Percentiles rank a stretch among this genome's conserved stretches.
Conservation (phyloP, 2,329 filamentous ascomycete species). For the Talaromyces rugulosus region DNA sequence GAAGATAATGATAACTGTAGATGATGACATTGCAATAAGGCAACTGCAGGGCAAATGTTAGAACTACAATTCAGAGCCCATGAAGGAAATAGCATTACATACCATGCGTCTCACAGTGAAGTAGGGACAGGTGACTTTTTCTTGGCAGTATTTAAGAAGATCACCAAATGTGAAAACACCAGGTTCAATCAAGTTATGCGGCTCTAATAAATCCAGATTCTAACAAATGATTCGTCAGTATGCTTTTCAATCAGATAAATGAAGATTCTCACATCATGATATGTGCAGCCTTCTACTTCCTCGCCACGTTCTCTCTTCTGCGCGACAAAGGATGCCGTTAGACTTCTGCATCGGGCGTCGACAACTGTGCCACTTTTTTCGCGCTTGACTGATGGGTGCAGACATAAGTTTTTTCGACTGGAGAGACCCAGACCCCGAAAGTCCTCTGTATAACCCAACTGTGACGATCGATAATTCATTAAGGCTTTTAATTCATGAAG, state of each 20-base stretch:
- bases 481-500: slow-evolving; percentile 83
- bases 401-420: slow-evolving; percentile 93
- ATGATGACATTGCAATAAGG: slow-evolving; percentile 99
- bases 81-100: slow-evolving; percentile 20
- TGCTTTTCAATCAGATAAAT: neutral
- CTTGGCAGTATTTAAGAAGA: slow-evolving; percentile 70
- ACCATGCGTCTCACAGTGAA: slow-evolving; percentile 95
- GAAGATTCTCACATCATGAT: slow-evolving; percentile 69
- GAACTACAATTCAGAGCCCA: neutral
- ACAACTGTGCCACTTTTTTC: slow-evolving; percentile 95
- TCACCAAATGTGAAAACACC: slow-evolving; percentile 95
- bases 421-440: slow-evolving; percentile 89
- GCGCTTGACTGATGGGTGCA: slow-evolving; percentile 91
- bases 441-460: slow-evolving; percentile 87
- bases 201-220: slow-evolving; percentile 91
- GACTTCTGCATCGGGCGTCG: slow-evolving; percentile 89
- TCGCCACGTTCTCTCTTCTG: slow-evolving; percentile 96
- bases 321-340: slow-evolving; percentile 95
- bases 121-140: slow-evolving; percentile 93
- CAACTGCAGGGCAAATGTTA: slow-evolving; percentile 59
- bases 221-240: slow-evolving; percentile 32
- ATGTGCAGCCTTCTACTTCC: slow-evolving; percentile 88
- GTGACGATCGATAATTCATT: slow-evolving; percentile 89
- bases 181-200: slow-evolving; percentile 88
- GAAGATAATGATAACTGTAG: slow-evolving; percentile 96